Evolutionary conservation across 2,329 filamentous ascomycete genomes (phyloP).

Genomic region (Penicillium sp.): DNA sequence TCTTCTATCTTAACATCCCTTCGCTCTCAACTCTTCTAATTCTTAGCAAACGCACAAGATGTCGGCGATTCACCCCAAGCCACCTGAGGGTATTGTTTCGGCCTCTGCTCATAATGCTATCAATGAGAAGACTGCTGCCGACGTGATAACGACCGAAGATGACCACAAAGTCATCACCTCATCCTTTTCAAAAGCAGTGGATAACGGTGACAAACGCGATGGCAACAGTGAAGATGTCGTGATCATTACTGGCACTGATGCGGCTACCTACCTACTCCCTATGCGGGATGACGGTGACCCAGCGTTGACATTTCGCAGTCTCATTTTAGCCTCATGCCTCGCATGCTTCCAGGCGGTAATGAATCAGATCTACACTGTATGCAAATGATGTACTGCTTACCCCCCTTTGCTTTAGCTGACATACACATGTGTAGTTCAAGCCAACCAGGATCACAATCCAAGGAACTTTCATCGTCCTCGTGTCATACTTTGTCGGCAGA

Average conservation of each 20-base stretch:
- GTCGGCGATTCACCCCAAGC: constrained; percentile 1
- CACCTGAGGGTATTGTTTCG: not conserved
- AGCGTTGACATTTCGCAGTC: constrained; percentile 50
- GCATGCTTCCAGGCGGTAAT: constrained; percentile 53
- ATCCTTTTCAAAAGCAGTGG: not conserved
- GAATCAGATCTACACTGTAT: constrained; percentile 52
- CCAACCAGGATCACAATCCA: constrained; percentile 47
- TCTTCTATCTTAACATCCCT: too few species aligned
- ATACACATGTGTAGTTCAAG: constrained; percentile 44
- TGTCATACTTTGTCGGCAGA: constrained; percentile 53
- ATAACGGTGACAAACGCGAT: not conserved
- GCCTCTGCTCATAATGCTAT: not conserved
- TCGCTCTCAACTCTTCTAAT: not conserved
- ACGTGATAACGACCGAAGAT: not conserved
- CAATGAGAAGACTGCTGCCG: constrained; percentile 1
- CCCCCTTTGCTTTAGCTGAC: not conserved
- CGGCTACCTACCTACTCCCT: constrained; percentile 46
- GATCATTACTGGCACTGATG: constrained; percentile 52
- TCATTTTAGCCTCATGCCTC: constrained; percentile 48
- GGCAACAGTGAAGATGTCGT: constrained; percentile 32
- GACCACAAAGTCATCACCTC: not conserved
- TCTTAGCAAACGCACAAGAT: not conserved
- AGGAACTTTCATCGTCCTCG: constrained; percentile 55
- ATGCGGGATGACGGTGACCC: constrained; percentile 52
- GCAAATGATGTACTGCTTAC: constrained; percentile 7